Evolutionary conservation across 805 yeast genomes (phyloP), one percentile per base, ranked within the genome.

Genomic region (Clavispora santaluciae): DNA sequence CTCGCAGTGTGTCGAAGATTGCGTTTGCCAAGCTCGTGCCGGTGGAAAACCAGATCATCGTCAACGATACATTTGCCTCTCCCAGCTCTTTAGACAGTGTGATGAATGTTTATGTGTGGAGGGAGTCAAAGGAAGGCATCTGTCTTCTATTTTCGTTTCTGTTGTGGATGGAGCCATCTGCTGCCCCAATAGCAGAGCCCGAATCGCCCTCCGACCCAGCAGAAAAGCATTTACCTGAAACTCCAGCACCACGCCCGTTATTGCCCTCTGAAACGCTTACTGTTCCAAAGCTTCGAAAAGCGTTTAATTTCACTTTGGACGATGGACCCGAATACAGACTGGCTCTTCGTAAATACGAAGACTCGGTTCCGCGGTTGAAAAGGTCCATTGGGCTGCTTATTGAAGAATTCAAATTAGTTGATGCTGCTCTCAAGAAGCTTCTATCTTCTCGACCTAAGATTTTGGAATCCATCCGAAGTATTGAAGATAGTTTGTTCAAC

Each of bases 321-420:
- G 75, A 70, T 46, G 75, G 75, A 0, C 75, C 75, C 5, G 71
- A 67, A 36, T 68, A 69, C 39, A 48, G 75, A 21, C 60, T 51
- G 16, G 43, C 60, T 4, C 53, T 70, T 30, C 47, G 46, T 6
- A 50, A 46, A n/a, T 63, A 64, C 42, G 73, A 69, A 44, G 42
- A 51, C 11, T 45, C 49, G 3, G 44, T 66, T 5, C 68, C 70
- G 0, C 34, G 39, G 7, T 59, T 64, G 40, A 60, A 55, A 31
- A 56, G 53, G 24, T 49, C 54, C 5, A 53, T 58, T 35, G 38
- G 43, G 5, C 39, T 36, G 9, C 41, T 68, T 8, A 54, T 53
- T 8, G 72, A 68, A 6, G 73, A 67, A 31, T 38, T 61, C 12
- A 61, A 53, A 28, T 38, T 44, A 7, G 43, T 68, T 33, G 72